phyloP scores from a whole-genome alignment of 257 asterid genomes.

The Solanum tacnaense region DNA sequence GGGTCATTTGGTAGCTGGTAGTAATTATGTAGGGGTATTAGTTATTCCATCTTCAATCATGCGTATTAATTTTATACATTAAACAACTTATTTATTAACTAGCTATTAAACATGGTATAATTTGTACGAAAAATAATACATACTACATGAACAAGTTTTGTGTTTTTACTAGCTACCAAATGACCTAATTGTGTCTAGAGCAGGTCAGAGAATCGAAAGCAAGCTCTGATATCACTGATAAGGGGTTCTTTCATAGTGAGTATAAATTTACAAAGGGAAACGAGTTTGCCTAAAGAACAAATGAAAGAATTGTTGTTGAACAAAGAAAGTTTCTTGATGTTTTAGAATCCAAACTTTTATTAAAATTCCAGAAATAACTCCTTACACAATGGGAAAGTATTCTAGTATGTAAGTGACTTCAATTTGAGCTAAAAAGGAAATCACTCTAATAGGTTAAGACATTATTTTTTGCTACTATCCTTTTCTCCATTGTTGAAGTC shows the following conservation, averaged over 20 bases:
- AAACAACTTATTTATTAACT: not conserved
- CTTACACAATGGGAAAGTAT: not conserved
- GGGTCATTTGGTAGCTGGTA: not conserved
- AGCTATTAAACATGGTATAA: not conserved
- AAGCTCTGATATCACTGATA: not conserved
- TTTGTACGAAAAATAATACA: not conserved
- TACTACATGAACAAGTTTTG: not conserved
- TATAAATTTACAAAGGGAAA: not conserved
- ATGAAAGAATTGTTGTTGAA: not conserved
- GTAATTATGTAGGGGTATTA: not conserved
- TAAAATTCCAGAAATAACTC: not conserved
- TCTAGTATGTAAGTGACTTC: not conserved
- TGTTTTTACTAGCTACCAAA: not conserved
- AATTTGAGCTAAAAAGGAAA: not conserved
- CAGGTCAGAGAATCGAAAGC: not conserved
- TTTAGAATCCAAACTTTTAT: not conserved
- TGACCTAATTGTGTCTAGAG: not conserved
- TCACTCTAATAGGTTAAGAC: not conserved
- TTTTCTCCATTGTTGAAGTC: not conserved
- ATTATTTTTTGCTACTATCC: too few relatives aligned
- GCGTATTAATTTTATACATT: not conserved
- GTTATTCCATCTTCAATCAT: not conserved
- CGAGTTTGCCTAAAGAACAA: not conserved
- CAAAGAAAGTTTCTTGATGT: too few relatives aligned
- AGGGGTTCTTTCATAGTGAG: not conserved